Evolutionary conservation across 352 stramenopile genomes (phyloP).

Genomic region (Globisporangium parvum): DNA sequence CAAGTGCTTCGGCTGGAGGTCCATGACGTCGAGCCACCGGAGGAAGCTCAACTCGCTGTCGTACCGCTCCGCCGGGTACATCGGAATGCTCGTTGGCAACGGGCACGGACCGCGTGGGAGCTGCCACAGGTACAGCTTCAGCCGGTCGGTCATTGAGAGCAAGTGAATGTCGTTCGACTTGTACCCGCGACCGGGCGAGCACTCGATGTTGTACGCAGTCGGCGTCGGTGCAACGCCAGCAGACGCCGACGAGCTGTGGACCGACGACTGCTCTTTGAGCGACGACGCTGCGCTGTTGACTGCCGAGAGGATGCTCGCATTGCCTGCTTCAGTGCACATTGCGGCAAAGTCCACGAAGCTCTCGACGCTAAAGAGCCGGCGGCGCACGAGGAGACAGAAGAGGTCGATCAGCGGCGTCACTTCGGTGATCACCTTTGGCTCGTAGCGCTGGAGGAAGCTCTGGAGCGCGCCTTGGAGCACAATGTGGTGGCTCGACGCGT

Average conservation of each 20-base stretch:
- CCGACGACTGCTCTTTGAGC: slow-evolving; percentile 23
- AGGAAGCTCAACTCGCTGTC: slow-evolving; percentile 60
- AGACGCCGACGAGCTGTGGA: slow-evolving; percentile 10
- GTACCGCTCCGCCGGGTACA: slow-evolving; percentile 54
- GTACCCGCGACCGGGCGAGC: slow-evolving; percentile 72
- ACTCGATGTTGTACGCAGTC: slow-evolving; percentile 86
- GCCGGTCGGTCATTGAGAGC: slow-evolving; percentile 50
- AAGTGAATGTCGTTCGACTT: slow-evolving; percentile 74
- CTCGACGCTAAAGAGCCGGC: slow-evolving; percentile 63
- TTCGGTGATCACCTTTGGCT: slow-evolving; percentile 72
- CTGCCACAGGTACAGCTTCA: slow-evolving; percentile 83
- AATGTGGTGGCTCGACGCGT: slow-evolving; percentile 47
- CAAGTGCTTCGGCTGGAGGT: slow-evolving; percentile 68
- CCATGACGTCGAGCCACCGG: slow-evolving; percentile 80
- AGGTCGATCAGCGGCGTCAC: slow-evolving; percentile 78
- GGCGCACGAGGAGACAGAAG: slow-evolving; percentile 72
- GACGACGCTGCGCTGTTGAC: slow-evolving; percentile 10
- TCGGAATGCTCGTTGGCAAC: slow-evolving; percentile 57
- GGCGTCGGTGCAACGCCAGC: slow-evolving; percentile 31
- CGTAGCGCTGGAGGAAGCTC: slow-evolving; percentile 66
- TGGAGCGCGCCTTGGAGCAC: slow-evolving; percentile 74
- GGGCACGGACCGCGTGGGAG: slow-evolving; percentile 65
- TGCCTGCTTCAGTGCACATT: slow-evolving; percentile 37
- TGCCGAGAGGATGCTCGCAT: slow-evolving; percentile 13
- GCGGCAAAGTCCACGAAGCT: slow-evolving; percentile 69